phyloP scores from a whole-genome alignment of 2,329 filamentous ascomycete genomes.

The Aspergillus novofumigatus region DNA sequence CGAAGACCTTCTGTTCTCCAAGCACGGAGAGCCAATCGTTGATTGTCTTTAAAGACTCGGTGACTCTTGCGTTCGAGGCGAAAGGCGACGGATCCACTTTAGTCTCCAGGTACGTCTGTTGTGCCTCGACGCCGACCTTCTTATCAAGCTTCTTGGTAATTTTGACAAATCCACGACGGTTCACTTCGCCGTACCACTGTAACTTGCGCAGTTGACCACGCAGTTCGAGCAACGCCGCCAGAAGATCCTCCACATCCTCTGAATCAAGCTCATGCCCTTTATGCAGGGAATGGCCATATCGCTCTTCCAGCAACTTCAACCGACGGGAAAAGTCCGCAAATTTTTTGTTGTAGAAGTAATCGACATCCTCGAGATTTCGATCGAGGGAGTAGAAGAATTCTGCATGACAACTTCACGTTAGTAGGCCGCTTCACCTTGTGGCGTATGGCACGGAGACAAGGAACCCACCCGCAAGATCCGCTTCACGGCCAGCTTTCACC shows the following conservation, averaged over 20 bases:
- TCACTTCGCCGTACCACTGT: slow-evolving; percentile 97
- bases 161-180: slow-evolving; percentile 90
- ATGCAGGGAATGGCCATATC: slow-evolving; percentile 73
- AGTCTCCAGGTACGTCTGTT: slow-evolving; percentile 80
- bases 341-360: slow-evolving; percentile 96
- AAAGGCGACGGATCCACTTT: slow-evolving; percentile 89
- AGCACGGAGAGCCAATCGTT: slow-evolving; percentile 89
- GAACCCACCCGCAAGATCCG: slow-evolving; percentile 82
- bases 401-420: slow-evolving; percentile 42
- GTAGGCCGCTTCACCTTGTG: slow-evolving; percentile 11
- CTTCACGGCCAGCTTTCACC: slow-evolving; percentile 65
- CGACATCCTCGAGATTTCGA: slow-evolving; percentile 94
- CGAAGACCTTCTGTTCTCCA: slow-evolving; percentile 69
- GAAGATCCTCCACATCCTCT: slow-evolving; percentile 86
- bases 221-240: slow-evolving; percentile 84
- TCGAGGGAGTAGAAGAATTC: slow-evolving; percentile 97
- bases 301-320: slow-evolving; percentile 78
- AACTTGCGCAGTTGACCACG: slow-evolving; percentile 83
- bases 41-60: slow-evolving; percentile 61
- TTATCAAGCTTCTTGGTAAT: slow-evolving; percentile 99
- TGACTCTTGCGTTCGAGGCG: slow-evolving; percentile 65
- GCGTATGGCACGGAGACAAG: slow-evolving; percentile 4
- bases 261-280: slow-evolving; percentile 70
- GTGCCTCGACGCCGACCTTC: slow-evolving; percentile 73
- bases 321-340: slow-evolving; percentile 79